These are phyloP conservation scores for Lasiosphaeria hispida DNA, from an alignment of 495 filamentous ascomycete species.

Conservation along the genomic window DNA sequence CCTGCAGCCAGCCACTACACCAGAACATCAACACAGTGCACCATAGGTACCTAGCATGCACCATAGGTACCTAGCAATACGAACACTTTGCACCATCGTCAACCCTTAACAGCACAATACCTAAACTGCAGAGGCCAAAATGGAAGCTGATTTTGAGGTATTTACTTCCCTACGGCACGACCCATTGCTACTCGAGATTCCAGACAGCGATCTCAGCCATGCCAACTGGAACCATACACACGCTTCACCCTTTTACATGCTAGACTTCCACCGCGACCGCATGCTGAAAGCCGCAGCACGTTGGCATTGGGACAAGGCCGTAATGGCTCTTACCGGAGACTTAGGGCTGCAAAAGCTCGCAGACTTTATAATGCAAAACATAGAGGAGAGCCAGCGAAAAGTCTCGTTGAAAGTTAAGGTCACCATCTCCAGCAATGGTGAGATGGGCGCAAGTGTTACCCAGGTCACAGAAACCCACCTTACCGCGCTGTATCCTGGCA, in stretches of 20 bases:
- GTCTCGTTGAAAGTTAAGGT: conserved; percentile 50
- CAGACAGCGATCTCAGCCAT: conserved; percentile 31
- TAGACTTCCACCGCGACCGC: conserved; percentile 74
- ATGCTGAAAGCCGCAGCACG: conserved; percentile 69
- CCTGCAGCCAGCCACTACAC: too few relatives aligned
- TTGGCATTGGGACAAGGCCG: conserved; percentile 59
- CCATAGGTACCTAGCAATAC: too few relatives aligned
- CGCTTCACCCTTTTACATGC: conserved; percentile 76
- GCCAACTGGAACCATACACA: conserved; percentile 43
- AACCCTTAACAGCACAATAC: background rate
- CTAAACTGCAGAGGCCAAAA: conserved; percentile 1
- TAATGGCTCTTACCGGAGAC: conserved; percentile 41
- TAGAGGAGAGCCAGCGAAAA: conserved; percentile 23
- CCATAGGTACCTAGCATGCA: too few relatives aligned
- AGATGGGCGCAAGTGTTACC: conserved; percentile 47
- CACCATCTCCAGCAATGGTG: conserved; percentile 49
- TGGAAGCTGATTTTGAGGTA: conserved; percentile 50
- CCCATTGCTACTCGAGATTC: conserved; percentile 50
- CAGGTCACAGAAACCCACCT: conserved; percentile 50
- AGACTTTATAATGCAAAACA: conserved; percentile 16
- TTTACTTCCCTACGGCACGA: conserved; percentile 80
- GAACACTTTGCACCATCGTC: too few relatives aligned
- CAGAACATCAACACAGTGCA: too few relatives aligned
- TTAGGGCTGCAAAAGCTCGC: conserved; percentile 38
- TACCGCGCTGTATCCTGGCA: conserved; percentile 52